These are phyloP conservation scores for Podospora fimiseda DNA, from an alignment of 495 filamentous ascomycete species.

Conservation along the genomic window DNA sequence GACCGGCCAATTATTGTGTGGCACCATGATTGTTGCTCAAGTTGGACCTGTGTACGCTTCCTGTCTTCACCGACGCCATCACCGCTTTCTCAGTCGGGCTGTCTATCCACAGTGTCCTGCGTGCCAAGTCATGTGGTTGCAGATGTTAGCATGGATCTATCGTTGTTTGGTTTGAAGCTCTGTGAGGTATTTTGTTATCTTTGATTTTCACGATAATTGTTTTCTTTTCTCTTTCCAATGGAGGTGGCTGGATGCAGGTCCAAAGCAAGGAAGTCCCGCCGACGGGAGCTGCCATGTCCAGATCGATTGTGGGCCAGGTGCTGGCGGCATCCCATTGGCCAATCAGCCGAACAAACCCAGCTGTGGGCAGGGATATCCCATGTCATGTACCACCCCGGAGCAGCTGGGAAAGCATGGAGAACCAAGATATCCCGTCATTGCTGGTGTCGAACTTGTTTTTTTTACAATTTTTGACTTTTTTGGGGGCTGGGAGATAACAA, in stretches of 20 bases:
- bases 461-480: not conserved
- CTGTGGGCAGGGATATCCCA: not conserved
- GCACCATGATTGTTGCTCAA: not conserved
- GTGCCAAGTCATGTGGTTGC: not conserved
- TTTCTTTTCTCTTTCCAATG: not conserved
- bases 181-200: not conserved
- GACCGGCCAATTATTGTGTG: not conserved
- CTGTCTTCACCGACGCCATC: not conserved
- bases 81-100: not conserved
- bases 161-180: not conserved
- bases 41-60: not conserved
- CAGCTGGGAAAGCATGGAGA: not conserved
- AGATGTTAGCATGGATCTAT: not conserved
- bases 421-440: not conserved
- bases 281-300: not conserved
- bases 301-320: not conserved
- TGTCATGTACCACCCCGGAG: not conserved
- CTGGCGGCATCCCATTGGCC: not conserved
- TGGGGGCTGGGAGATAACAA: not conserved
- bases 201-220: not conserved
- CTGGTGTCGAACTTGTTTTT: not conserved
- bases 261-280: not conserved
- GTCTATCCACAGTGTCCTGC: too few species aligned
- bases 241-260: not conserved
- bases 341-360: not conserved